phyloP scores from a whole-genome alignment of 1,284 basidiomycete genomes.

The Hemileccinum hortonii region DNA sequence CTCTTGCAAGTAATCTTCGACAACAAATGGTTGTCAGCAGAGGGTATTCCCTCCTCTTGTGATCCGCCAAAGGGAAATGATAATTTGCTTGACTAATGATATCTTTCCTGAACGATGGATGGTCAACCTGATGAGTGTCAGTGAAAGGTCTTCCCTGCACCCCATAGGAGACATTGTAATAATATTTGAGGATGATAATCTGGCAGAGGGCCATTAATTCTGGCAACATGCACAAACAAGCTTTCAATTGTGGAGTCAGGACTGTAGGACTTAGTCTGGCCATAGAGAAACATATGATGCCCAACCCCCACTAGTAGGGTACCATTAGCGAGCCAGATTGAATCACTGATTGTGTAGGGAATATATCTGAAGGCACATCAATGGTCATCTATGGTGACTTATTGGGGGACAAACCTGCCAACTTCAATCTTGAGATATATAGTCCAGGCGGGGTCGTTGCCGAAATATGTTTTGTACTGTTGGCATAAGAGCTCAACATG shows the following conservation, averaged over 20 bases:
- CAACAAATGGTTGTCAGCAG: constrained; percentile 47
- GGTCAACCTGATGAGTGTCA: neutral
- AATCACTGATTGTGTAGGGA: constrained; percentile 77
- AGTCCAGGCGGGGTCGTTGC: constrained; percentile 77
- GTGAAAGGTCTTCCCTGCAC: constrained; percentile 43
- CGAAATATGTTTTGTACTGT: constrained; percentile 86
- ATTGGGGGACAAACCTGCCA: constrained; percentile 47
- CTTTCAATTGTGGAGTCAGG: constrained; percentile 40
- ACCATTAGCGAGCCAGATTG: constrained; percentile 84
- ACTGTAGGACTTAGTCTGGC: constrained; percentile 38
- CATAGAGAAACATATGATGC: constrained; percentile 76
- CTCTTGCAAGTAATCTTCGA: constrained; percentile 54
- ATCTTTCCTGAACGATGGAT: constrained; percentile 60
- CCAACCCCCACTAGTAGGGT: constrained; percentile 74
- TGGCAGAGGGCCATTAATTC: constrained; percentile 78
- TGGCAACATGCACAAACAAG: constrained; percentile 79
- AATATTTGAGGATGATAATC: constrained; percentile 93
- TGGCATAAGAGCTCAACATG: constrained; percentile 83
- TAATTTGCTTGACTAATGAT: constrained; percentile 79
- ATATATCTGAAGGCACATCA: constrained; percentile 52
- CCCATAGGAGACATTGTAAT: constrained; percentile 88
- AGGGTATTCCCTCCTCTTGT: constrained; percentile 30
- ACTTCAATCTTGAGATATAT: constrained; percentile 73
- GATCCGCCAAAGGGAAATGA: constrained; percentile 61
- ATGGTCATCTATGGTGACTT: neutral